Conservation (phyloP, 306 rosid genomes). For the Erythrophleum fordii region DNA sequence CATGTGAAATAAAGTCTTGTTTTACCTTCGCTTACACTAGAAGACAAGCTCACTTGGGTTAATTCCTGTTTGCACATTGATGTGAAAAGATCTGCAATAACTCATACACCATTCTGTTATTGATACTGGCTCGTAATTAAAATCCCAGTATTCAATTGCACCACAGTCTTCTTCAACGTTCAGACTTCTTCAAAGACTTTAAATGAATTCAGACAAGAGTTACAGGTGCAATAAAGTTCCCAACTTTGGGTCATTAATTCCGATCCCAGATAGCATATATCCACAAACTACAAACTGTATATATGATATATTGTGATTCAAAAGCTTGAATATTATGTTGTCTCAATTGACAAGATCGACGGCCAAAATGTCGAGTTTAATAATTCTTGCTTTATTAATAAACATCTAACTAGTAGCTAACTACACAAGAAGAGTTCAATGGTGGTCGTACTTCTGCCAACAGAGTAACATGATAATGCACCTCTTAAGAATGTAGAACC, state of each 20-base stretch:
- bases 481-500: constrained; percentile 47
- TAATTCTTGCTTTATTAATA: too few species aligned
- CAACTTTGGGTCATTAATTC: not conserved
- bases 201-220: not conserved
- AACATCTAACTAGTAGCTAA: not conserved
- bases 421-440: not conserved
- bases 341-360: not conserved
- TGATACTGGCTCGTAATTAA: not conserved
- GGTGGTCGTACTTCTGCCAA: constrained; percentile 48
- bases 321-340: not conserved
- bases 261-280: not conserved
- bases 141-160: not conserved
- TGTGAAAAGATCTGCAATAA: constrained; percentile 32
- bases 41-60: constrained; percentile 9
- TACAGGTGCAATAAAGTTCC: not conserved
- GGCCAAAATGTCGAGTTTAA: too few species aligned
- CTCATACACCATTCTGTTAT: not conserved
- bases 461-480: constrained; percentile 50
- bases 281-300: not conserved
- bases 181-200: not conserved
- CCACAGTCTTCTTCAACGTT: not conserved
- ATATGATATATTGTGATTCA: too few species aligned
- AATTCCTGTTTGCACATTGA: constrained; percentile 21
- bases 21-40: constrained; percentile 36
- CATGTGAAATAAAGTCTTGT: constrained; percentile 41